These are phyloP conservation scores for Tulasnella sp. DNA, from an alignment of 768 basidiomycete genomes.

Conservation along the genomic window DNA sequence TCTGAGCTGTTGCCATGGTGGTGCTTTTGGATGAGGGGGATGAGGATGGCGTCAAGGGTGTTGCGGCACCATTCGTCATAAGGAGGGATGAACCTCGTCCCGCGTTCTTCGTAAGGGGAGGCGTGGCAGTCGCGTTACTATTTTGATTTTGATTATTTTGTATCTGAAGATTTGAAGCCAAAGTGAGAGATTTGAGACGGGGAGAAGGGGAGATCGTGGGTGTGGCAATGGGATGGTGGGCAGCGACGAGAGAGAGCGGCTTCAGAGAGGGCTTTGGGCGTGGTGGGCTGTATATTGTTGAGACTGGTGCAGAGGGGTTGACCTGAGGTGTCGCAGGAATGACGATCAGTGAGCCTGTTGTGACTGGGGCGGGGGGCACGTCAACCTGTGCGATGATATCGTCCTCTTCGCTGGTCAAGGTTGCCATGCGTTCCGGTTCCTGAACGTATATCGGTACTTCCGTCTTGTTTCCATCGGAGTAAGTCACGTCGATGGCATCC, in stretches of 20 bases:
- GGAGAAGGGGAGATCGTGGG: conserved; percentile 39
- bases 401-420: conserved; percentile 36
- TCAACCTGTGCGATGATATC: conserved; percentile 27
- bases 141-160: conserved; percentile 19
- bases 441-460: background rate
- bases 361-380: too few relatives aligned
- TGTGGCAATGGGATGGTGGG: conserved; percentile 35
- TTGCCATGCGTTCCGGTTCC: conserved; percentile 25
- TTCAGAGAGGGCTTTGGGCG: conserved; percentile 9
- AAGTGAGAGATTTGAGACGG: conserved; percentile 44
- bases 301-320: conserved; percentile 34
- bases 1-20: background rate
- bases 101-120: conserved; percentile 4
- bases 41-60: conserved; percentile 5
- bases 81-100: background rate
- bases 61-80: background rate
- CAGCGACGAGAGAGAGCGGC: conserved; percentile 17
- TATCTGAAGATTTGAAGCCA: conserved; percentile 26
- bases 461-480: background rate
- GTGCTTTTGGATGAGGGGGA: background rate
- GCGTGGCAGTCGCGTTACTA: background rate
- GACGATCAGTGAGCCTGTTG: conserved; percentile 32
- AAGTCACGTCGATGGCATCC: background rate
- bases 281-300: conserved; percentile 17
- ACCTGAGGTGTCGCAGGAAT: conserved; percentile 63